These are phyloP conservation scores for Cyclostephanos invisitatus DNA, from an alignment of 108 stramenopile genomes.

Conservation along the genomic window DNA sequence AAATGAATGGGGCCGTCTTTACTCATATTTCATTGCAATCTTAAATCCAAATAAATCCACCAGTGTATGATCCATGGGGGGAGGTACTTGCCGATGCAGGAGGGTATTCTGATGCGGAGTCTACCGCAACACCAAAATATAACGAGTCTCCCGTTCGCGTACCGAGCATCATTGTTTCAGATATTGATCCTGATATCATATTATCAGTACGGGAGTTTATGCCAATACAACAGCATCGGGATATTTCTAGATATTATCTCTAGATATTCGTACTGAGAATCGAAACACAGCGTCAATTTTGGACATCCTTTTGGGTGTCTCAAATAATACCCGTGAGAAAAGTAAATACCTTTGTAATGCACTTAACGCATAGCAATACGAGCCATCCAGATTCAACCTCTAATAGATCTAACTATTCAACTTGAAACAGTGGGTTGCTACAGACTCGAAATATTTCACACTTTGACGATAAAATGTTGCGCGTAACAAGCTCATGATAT, in stretches of 20 bases:
- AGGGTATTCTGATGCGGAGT: slow-evolving; percentile 39
- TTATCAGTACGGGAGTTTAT: slow-evolving; percentile 67
- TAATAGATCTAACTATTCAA: too few relatives aligned
- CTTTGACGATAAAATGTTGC: too few relatives aligned
- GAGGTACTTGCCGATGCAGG: slow-evolving; percentile 60
- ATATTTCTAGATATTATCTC: slow-evolving; percentile 26
- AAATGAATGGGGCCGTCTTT: neutral
- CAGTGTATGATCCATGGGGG: slow-evolving; percentile 83
- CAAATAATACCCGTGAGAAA: too few relatives aligned
- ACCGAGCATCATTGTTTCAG: slow-evolving; percentile 65
- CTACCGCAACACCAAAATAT: neutral
- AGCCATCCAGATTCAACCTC: too few relatives aligned
- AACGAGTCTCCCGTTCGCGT: slow-evolving; percentile 28
- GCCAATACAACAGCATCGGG: slow-evolving; percentile 81
- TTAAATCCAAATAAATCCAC: slow-evolving; percentile 22
- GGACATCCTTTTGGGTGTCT: too few relatives aligned
- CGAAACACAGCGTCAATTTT: too few relatives aligned
- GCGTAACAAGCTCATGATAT: too few relatives aligned
- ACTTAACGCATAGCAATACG: too few relatives aligned
- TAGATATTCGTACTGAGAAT: slow-evolving; percentile 23
- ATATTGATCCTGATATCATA: slow-evolving; percentile 66
- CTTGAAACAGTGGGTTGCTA: too few relatives aligned
- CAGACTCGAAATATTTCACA: too few relatives aligned
- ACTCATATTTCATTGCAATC: neutral
- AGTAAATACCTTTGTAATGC: too few relatives aligned